Evolutionary conservation across 306 rosid species (phyloP).

Genomic region (Ziziphus jujuba): DNA sequence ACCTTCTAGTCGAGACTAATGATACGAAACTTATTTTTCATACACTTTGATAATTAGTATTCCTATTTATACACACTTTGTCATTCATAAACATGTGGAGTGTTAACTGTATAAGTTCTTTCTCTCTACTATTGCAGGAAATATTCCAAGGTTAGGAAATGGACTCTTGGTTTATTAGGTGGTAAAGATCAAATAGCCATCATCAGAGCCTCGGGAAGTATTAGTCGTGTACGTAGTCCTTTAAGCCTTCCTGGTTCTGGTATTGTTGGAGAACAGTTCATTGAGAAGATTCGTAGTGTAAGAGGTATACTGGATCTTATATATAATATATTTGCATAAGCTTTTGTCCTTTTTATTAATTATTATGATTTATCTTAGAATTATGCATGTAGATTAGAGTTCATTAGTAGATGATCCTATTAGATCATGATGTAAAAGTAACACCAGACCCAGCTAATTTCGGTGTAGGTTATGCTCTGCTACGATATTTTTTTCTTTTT

Average conservation of each 20-base stretch:
- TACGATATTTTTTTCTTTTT: too few relatives aligned
- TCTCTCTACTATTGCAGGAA: slow-evolving; percentile 50
- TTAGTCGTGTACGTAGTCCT: slow-evolving; percentile 63
- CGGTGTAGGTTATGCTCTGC: too few relatives aligned
- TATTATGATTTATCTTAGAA: not conserved
- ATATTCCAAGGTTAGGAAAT: slow-evolving; percentile 71
- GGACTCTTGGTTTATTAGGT: slow-evolving; percentile 80
- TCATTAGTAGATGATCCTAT: too few relatives aligned
- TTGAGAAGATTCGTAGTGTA: slow-evolving; percentile 81
- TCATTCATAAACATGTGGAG: slow-evolving; percentile 13
- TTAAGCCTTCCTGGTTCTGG: slow-evolving; percentile 60
- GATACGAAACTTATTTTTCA: too few relatives aligned
- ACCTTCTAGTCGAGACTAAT: too few relatives aligned
- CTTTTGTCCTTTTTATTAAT: not conserved
- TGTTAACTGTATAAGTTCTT: slow-evolving; percentile 11
- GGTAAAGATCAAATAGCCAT: slow-evolving; percentile 84
- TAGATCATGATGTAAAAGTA: too few relatives aligned
- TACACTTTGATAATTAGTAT: too few relatives aligned
- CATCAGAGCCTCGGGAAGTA: slow-evolving; percentile 91
- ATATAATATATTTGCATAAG: slow-evolving; percentile 17
- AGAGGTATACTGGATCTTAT: slow-evolving; percentile 59
- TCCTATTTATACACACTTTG: not conserved
- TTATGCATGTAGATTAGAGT: slow-evolving; percentile 3
- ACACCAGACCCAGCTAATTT: too few relatives aligned
- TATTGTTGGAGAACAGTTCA: slow-evolving; percentile 76